Evolutionary conservation across 192 early-diverging fungal species (phyloP).

Genomic region (Coemansia sp.): DNA sequence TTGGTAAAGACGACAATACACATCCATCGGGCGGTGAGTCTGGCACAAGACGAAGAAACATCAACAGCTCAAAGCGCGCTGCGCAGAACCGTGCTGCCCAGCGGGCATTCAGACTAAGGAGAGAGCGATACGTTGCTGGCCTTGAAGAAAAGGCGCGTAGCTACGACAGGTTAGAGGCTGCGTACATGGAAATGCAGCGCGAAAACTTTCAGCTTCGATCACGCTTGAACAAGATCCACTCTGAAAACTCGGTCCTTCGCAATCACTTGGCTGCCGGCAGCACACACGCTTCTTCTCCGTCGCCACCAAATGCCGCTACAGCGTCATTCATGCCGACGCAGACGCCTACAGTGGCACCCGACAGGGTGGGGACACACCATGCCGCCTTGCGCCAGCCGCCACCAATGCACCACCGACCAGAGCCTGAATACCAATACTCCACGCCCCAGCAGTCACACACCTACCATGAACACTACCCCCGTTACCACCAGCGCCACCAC

Average conservation of each 20-base stretch:
- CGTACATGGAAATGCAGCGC: constrained; percentile 43
- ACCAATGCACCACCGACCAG: neutral
- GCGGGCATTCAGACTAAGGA: constrained; percentile 50
- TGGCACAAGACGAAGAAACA: constrained; percentile 33
- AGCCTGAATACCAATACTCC: constrained; percentile 12
- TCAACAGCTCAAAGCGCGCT: constrained; percentile 56
- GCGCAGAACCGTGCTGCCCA: constrained; percentile 56
- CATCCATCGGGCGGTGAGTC: constrained; percentile 26
- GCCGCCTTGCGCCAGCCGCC: constrained; percentile 13
- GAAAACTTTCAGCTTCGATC: constrained; percentile 42
- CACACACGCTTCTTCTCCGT: constrained; percentile 19
- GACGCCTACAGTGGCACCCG: neutral
- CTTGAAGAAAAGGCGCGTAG: constrained; percentile 54
- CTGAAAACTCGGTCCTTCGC: constrained; percentile 35
- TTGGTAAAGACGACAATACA: constrained; percentile 24
- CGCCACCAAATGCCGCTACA: constrained; percentile 15
- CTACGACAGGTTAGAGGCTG: constrained; percentile 47
- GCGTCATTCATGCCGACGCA: constrained; percentile 23
- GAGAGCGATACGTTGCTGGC: constrained; percentile 48
- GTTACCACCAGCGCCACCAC: neutral
- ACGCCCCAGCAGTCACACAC: neutral
- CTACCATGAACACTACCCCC: neutral
- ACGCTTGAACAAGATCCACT: constrained; percentile 24
- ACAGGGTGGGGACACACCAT: neutral
- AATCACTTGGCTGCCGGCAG: constrained; percentile 24